Percentiles rank a stretch among this genome's conserved stretches.
phyloP scores from a whole-genome alignment of 768 basidiomycete genomes.

The Leucocoprinus sp. region DNA sequence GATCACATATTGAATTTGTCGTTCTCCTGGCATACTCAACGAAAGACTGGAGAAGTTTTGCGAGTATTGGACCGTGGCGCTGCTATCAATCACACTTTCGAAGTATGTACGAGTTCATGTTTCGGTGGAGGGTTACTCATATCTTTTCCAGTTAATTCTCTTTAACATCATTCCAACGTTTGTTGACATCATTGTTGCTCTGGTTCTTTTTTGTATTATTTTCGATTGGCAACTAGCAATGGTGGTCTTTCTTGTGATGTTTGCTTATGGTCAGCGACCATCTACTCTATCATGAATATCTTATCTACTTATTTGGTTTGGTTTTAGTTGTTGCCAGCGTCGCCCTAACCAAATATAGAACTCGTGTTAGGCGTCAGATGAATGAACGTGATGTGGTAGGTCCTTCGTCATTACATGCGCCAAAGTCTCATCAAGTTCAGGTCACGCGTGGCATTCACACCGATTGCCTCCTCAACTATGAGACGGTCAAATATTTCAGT shows the following conservation, averaged over 20 bases:
- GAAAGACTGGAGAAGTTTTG: constrained; percentile 81
- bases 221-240: constrained; percentile 63
- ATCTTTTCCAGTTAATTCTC: constrained; percentile 48
- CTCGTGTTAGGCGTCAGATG: constrained; percentile 68
- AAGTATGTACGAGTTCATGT: constrained; percentile 29
- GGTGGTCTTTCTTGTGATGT: constrained; percentile 67
- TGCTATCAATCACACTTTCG: constrained; percentile 77
- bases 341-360: constrained; percentile 64
- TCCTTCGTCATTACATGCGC: constrained; percentile 6
- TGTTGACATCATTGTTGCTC: constrained; percentile 68
- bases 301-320: too few species aligned
- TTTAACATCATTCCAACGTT: constrained; percentile 82
- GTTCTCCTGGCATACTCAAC: constrained; percentile 72
- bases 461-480: constrained; percentile 73
- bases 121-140: background rate
- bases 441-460: constrained; percentile 77
- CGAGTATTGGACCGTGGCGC: constrained; percentile 78
- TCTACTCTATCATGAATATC: constrained; percentile 4
- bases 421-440: constrained; percentile 22
- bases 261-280: constrained; percentile 51
- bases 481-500: constrained; percentile 86
- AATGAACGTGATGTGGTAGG: constrained; percentile 73
- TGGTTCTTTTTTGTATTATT: constrained; percentile 51
- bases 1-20: constrained; percentile 84
- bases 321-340: constrained; percentile 43